phyloP scores from a whole-genome alignment of 345 rosid genomes.

The Aurinia saxatilis region DNA sequence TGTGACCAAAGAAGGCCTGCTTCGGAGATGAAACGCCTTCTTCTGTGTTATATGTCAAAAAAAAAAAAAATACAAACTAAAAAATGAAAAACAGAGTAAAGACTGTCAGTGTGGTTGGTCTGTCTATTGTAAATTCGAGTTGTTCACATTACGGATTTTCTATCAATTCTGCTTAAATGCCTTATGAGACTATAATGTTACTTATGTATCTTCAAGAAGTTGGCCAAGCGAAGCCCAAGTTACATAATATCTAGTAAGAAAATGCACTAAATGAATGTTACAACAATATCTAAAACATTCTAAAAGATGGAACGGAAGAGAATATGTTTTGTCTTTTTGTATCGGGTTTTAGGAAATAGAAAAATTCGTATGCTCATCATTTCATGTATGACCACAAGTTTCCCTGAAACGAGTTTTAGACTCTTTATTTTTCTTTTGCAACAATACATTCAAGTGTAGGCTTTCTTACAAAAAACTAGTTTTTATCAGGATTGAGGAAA shows the following conservation, averaged over 20 bases:
- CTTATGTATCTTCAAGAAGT: not conserved
- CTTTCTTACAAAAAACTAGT: too few species aligned
- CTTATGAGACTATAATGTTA: not conserved
- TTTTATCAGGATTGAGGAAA: too few species aligned
- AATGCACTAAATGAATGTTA: too few species aligned
- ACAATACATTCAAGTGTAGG: too few species aligned
- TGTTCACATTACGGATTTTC: not conserved
- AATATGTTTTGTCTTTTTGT: not conserved
- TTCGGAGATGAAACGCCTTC: constrained; percentile 8
- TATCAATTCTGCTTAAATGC: not conserved
- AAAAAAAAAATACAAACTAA: not conserved
- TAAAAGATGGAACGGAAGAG: too few species aligned
- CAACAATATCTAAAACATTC: too few species aligned
- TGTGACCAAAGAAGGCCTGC: constrained; percentile 15
- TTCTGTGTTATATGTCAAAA: constrained; percentile 14
- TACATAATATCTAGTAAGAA: too few species aligned
- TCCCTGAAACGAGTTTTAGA: too few species aligned
- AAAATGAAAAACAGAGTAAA: not conserved
- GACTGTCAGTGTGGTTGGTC: not conserved
- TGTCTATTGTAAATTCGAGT: constrained; percentile 21
- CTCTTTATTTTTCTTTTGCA: too few species aligned
- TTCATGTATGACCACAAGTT: too few species aligned
- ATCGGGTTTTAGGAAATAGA: not conserved
- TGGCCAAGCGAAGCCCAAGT: not conserved
- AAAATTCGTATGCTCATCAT: too few species aligned